Evolutionary conservation across 805 yeast genomes (phyloP).

Genomic region (Saccharomycopsis sp.): DNA sequence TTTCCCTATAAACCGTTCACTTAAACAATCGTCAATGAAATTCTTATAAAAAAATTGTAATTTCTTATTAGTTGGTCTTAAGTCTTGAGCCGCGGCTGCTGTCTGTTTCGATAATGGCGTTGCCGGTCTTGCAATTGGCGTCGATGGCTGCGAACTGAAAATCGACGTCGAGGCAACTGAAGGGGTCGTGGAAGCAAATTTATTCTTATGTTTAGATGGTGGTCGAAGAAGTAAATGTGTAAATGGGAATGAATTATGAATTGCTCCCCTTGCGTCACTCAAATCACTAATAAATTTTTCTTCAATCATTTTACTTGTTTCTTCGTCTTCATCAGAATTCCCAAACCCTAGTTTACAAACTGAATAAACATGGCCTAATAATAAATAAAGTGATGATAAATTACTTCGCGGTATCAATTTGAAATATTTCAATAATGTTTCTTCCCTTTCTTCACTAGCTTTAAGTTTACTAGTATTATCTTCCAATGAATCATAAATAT

Average conservation of each 20-base stretch:
- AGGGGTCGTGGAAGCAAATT: neutral
- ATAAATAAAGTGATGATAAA: conserved; percentile 23
- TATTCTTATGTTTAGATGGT: conserved; percentile 17
- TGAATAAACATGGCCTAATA: conserved; percentile 21
- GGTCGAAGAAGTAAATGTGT: conserved; percentile 26
- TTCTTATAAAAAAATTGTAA: conserved; percentile 16
- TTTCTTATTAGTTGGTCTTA: conserved; percentile 8
- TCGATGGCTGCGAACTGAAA: neutral
- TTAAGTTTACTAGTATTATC: neutral
- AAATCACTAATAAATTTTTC: conserved; percentile 14
- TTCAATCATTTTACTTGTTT: conserved; percentile 10
- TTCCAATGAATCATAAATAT: neutral
- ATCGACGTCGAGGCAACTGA: neutral
- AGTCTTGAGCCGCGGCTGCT: neutral
- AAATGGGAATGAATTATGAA: conserved; percentile 23
- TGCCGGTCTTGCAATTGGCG: neutral
- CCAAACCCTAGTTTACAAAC: conserved; percentile 14
- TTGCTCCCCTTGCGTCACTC: conserved; percentile 1
- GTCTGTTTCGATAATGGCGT: neutral
- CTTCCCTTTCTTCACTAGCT: conserved; percentile 13
- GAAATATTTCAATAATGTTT: conserved; percentile 18
- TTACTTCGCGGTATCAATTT: conserved; percentile 29
- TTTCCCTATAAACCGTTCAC: neutral
- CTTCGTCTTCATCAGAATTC: neutral
- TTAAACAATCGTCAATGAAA: conserved; percentile 14